Base-by-base conservation (phyloP, 441 rosid species). In the Arabidopsis lyrata region DNA sequence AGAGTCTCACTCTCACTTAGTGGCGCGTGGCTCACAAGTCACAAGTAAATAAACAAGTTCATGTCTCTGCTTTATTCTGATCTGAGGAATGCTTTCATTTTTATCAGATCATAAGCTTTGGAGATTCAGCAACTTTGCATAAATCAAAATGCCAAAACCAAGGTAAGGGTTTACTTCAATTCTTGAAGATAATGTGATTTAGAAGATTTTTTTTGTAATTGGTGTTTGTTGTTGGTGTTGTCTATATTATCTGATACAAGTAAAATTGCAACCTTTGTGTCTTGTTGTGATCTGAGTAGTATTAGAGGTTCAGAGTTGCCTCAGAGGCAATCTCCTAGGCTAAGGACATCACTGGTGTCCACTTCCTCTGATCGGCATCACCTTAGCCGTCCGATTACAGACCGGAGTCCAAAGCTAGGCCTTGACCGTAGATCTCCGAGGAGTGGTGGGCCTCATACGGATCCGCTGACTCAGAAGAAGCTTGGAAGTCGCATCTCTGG, bases 401-500 rank as follows among this genome's bases (percentile, higher is more conserved):
- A 89, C 34, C 81, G 85, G 44, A 86, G 88, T 64, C 84, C 87
- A 52, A 89, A 86, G 84, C 55, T 86, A 5, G 90, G 86, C 49
- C 59, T 36, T 35, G 92, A 84, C 15, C 90, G 95, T 18, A 85
- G 82, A 49, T 88, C 96, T 18, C 92, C 96, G n/a, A 84, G 90
- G 81, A 85, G 87, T 54, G 77, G 80, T 66, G 83, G 81, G 42
- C 73, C 89, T 22, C 64, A 68, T 29, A 74, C 89, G 10, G 93
- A 90, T 69, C 75, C 92, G 2, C 31, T 85, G 11, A 82, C 87
- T 71, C 92, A 83, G 69, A 93, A 86, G 89, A 93, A 91, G 77
- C 85, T 93, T 8, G 94, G 96, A 16, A 81, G 90, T 11, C 90
- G 98, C 15, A 87, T 93, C 70, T 90, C 90, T 0, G 93, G 87